These are phyloP conservation scores for Clitocybe nebularis DNA, from an alignment of 1,284 basidiomycete species.

Conservation along the genomic window DNA sequence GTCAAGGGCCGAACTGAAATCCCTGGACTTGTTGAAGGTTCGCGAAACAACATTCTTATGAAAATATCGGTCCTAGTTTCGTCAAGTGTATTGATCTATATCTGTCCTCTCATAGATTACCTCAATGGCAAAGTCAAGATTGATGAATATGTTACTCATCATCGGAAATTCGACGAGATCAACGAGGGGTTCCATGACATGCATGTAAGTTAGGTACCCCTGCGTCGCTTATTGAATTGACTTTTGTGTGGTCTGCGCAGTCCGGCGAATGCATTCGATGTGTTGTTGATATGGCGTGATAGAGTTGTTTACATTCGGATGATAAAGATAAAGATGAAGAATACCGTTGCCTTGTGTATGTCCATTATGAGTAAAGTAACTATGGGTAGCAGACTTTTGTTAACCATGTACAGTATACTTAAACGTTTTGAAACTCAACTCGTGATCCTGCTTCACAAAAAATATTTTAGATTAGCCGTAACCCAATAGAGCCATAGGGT, in stretches of 20 bases:
- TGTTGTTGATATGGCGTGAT: slow-evolving; percentile 72
- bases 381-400: too few species aligned
- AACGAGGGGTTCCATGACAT: slow-evolving; percentile 92
- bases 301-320: slow-evolving; percentile 9
- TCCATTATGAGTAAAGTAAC: too few species aligned
- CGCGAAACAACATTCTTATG: slow-evolving; percentile 3
- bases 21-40: slow-evolving; percentile 83
- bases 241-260: too few species aligned
- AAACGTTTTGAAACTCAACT: not conserved
- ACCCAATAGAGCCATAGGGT: not conserved
- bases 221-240: too few species aligned
- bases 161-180: slow-evolving; percentile 73
- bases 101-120: slow-evolving; percentile 49
- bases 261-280: slow-evolving; percentile 90
- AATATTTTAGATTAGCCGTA: not conserved
- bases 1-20: slow-evolving; percentile 97
- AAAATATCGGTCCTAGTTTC: slow-evolving; percentile 1
- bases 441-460: not conserved
- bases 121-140: slow-evolving; percentile 73
- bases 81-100: not conserved
- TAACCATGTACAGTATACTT: not conserved
- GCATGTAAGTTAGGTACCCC: slow-evolving; percentile 84
- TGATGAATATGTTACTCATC: slow-evolving; percentile 89
- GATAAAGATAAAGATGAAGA: not conserved
- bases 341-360: not conserved